Evolutionary conservation across 129 eudicot genomes (phyloP), one percentile per base, ranked within the genome.

Genomic region (Flaveria brownii): DNA sequence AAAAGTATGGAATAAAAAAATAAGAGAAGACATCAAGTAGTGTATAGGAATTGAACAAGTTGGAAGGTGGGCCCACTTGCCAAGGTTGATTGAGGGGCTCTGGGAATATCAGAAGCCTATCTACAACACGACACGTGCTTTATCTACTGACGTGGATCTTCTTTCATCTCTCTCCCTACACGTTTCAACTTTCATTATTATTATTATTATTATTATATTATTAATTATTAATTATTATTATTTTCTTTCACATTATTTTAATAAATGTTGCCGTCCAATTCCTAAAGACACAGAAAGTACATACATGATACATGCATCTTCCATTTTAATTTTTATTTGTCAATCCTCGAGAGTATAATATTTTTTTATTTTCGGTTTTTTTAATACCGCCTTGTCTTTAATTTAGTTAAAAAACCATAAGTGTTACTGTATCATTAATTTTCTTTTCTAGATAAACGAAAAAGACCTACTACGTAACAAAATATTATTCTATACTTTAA

Each of bases 11-110:
- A 47, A 47, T 2, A 43, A 14, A 23, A 45, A 60, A 23, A 43
- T 22, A 9, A 26, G 60, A 28, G 26, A 30, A 23, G 9, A 12
- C 22, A 14, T 30, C 25, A 70, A 57, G 46, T 39, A 26, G 78
- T 80, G 79, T 65, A 42, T 42, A 23, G 43, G 54, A 75, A 26
- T 68, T 68, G 75, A 68, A 77, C 81, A 55, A 68, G 75, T 56
- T 77, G 81, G 81, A 77, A 51, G 67, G 81, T 22, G 75, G 81
- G 75, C 12, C 81, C 75, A 46, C 15, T 41, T 77, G 30, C 71
- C 36, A 77, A 73, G 74, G 68, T 80, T 73, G 79, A 80, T 80
- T 79, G 74, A 79, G 57, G 83, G 66, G 26, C 72, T 78, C 64
- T 78, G 54, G 15, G 67, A 71, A 62, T 71, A 61, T 71, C 33